Conservation (phyloP, 805 yeast species). For the Starmera dryadoides region DNA sequence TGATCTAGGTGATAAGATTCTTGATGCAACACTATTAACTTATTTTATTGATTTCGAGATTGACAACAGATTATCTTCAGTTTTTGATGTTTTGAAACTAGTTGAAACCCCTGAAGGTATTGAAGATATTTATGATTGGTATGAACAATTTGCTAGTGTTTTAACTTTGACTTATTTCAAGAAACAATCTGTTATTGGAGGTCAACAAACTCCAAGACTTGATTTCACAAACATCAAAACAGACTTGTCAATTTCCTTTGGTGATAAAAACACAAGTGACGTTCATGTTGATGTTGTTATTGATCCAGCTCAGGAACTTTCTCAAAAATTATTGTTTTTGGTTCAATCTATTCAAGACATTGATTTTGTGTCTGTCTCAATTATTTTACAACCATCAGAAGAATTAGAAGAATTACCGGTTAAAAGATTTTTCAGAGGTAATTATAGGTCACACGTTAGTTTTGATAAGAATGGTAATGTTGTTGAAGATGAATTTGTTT, state of each 20-base stretch:
- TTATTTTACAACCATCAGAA: conserved; percentile 53
- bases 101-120: conserved; percentile 10
- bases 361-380: conserved; percentile 42
- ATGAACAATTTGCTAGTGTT: conserved; percentile 36
- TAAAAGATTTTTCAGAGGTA: conserved; percentile 52
- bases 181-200: conserved; percentile 19
- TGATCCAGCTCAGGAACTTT: conserved; percentile 65
- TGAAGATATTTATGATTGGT: conserved; percentile 30
- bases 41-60: conserved; percentile 40
- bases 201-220: conserved; percentile 37
- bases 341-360: conserved; percentile 33
- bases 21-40: conserved; percentile 23
- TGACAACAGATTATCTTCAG: conserved; percentile 32
- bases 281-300: conserved; percentile 54
- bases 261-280: conserved; percentile 21
- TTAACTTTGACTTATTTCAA: conserved; percentile 37
- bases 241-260: conserved; percentile 16
- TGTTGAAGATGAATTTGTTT: conserved; percentile 20
- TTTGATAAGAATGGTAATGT: conserved; percentile 22
- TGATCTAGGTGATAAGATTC: conserved; percentile 23
- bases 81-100: conserved; percentile 18
- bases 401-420: conserved; percentile 36
- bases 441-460: conserved; percentile 27
- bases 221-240: conserved; percentile 30
- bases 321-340: conserved; percentile 56